Evolutionary conservation across 2,329 filamentous ascomycete genomes (phyloP).

Genomic region (Parasarocladium wereldwijsianum): DNA sequence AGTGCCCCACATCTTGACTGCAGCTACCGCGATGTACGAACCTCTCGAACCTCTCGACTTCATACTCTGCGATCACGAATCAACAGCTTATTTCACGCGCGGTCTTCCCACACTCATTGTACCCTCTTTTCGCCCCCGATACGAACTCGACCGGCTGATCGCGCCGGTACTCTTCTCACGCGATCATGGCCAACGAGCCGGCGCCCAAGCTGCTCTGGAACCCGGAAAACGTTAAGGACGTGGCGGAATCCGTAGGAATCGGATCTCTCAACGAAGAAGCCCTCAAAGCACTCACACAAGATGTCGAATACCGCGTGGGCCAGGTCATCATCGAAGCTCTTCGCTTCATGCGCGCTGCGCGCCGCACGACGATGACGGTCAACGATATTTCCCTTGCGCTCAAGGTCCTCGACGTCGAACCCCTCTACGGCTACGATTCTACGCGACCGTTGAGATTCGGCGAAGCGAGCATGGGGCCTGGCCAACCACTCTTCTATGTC

Average conservation of each 20-base stretch:
- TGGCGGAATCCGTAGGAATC: slow-evolving; percentile 91
- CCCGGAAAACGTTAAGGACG: slow-evolving; percentile 85
- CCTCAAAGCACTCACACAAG: slow-evolving; percentile 73
- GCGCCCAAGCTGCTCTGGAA: slow-evolving; percentile 68
- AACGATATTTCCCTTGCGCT: slow-evolving; percentile 82
- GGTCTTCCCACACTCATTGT: background rate
- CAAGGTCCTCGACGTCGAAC: slow-evolving; percentile 78
- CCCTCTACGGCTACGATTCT: slow-evolving; percentile 90
- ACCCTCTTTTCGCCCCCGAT: background rate
- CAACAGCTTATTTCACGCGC: too few relatives aligned
- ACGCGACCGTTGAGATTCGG: slow-evolving; percentile 80
- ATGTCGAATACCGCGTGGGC: slow-evolving; percentile 88
- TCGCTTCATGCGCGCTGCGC: slow-evolving; percentile 88
- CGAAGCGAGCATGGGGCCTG: slow-evolving; percentile 83
- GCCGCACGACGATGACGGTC: slow-evolving; percentile 74
- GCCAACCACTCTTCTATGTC: slow-evolving; percentile 90
- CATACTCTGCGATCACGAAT: background rate
- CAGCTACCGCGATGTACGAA: too few relatives aligned
- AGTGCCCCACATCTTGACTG: too few relatives aligned
- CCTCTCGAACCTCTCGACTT: background rate
- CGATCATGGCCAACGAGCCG: slow-evolving; percentile 20
- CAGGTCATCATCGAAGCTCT: slow-evolving; percentile 89
- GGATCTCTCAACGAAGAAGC: slow-evolving; percentile 69
- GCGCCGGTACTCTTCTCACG: background rate
- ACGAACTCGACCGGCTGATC: background rate